Conservation (phyloP, 306 rosid species). For the Cucumis sativus region Cucumber_9930_V3 NC_026655.2:8533001-8533500, state of each 20-base stretch:
- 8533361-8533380: not conserved
- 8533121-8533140: not conserved
- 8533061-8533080: not conserved
- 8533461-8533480: not conserved
- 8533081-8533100: not conserved
- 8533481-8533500: not conserved
- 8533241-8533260: not conserved
- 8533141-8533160: not conserved
- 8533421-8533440: not conserved
- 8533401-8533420: not conserved
- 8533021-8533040: not conserved
- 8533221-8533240: not conserved
- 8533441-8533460: too few relatives aligned
- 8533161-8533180: not conserved
- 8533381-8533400: not conserved
- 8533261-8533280: not conserved
- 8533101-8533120: not conserved
- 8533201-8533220: not conserved
- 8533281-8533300: not conserved
- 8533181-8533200: not conserved
- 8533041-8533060: not conserved
- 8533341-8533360: not conserved
- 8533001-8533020: not conserved
- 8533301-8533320: not conserved
- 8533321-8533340: not conserved